phyloP scores from a whole-genome alignment of 139 green algal species.

The Chlorella sp. region DNA sequence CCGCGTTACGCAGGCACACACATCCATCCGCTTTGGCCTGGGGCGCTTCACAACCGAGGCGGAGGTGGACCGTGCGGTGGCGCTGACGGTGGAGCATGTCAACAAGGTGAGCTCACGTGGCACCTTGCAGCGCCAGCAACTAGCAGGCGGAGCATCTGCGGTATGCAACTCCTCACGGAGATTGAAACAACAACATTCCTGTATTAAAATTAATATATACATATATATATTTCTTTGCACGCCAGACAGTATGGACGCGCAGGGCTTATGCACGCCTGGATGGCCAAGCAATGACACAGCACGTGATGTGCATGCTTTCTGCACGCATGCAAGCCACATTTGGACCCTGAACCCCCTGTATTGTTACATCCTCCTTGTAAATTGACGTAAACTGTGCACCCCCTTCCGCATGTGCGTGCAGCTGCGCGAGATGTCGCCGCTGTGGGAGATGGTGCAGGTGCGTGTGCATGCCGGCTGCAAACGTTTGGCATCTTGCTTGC shows the following conservation, averaged over 20 bases:
- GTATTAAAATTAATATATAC: too few relatives aligned
- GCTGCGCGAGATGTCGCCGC: constrained; percentile 94
- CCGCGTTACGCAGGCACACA: constrained; percentile 14
- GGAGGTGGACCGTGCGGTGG: constrained; percentile 89
- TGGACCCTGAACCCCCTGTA: too few relatives aligned
- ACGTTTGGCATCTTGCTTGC: constrained; percentile 71
- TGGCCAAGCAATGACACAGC: too few relatives aligned
- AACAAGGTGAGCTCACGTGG: constrained; percentile 75
- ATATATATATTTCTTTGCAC: too few relatives aligned
- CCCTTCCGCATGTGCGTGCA: background rate
- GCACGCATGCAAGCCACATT: too few relatives aligned
- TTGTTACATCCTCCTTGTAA: too few relatives aligned
- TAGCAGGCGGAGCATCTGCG: too few relatives aligned
- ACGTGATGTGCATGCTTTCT: background rate
- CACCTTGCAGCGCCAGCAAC: too few relatives aligned
- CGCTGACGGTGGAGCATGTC: constrained; percentile 89
- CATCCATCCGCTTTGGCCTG: constrained; percentile 35
- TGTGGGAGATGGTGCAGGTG: constrained; percentile 98
- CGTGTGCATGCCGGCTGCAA: background rate
- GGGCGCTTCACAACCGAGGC: constrained; percentile 91
- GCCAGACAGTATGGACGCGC: background rate
- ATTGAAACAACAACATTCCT: too few relatives aligned
- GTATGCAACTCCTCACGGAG: too few relatives aligned
- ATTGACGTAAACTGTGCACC: background rate
- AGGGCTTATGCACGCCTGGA: too few relatives aligned